Evolutionary conservation across 2,329 filamentous ascomycete species (phyloP).

Genomic region (Ophiosphaerella korrae): DNA sequence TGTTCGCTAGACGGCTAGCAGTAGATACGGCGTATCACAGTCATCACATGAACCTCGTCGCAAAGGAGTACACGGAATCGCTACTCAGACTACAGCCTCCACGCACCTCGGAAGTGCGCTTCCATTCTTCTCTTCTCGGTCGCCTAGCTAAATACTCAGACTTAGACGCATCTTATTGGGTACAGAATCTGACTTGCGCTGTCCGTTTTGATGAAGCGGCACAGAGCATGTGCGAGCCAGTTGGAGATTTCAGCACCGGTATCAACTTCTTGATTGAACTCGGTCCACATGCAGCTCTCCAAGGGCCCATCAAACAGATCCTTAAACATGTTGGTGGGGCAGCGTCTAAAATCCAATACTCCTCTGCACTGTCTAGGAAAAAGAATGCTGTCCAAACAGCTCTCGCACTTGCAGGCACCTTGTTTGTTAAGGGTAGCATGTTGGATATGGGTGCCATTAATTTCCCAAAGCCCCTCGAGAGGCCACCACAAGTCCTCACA

Average conservation of each 20-base stretch:
- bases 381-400: slow-evolving; percentile 24
- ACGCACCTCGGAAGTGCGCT: slow-evolving; percentile 16
- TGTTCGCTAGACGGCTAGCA: slow-evolving; percentile 49
- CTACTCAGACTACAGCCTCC: slow-evolving; percentile 27
- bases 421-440: slow-evolving; percentile 14
- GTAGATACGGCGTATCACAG: slow-evolving; percentile 55
- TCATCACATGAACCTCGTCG: slow-evolving; percentile 29
- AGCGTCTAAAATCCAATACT: slow-evolving; percentile 19
- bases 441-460: slow-evolving; percentile 33
- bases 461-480: slow-evolving; percentile 24
- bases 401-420: slow-evolving; percentile 19
- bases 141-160: slow-evolving; percentile 7
- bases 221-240: slow-evolving; percentile 18
- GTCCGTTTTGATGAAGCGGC: slow-evolving; percentile 23
- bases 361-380: slow-evolving; percentile 28
- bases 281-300: slow-evolving; percentile 30
- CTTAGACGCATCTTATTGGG: slow-evolving; percentile 29
- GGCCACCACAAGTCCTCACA: slow-evolving; percentile 21
- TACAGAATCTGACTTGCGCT: slow-evolving; percentile 25
- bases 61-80: slow-evolving; percentile 29
- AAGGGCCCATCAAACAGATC: slow-evolving; percentile 32
- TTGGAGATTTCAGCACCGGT: slow-evolving; percentile 13
- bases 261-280: slow-evolving; percentile 28
- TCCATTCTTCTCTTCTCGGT: slow-evolving; percentile 27
- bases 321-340: slow-evolving; percentile 18